Percentiles rank a stretch among this genome's conserved stretches.
These are phyloP conservation scores for Starmerella ratchasimensis DNA, from an alignment of 805 yeast species.

Conservation along the genomic window DNA sequence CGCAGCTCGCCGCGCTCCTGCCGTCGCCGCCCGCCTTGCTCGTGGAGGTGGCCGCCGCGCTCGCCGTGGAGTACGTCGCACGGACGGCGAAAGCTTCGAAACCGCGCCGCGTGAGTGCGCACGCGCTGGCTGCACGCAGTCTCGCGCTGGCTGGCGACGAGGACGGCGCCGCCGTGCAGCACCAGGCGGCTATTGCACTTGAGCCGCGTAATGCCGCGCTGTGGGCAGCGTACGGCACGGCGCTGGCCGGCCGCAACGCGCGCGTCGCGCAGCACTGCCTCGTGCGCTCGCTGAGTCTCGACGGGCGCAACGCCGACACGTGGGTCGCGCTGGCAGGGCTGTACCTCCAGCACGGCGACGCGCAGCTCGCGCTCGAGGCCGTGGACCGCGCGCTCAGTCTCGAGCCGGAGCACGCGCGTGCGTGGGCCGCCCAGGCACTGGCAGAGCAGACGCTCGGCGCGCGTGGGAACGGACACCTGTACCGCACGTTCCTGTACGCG, in stretches of 20 bases:
- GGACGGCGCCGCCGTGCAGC: constrained; percentile 39
- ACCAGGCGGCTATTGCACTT: constrained; percentile 55
- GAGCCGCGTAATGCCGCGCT: constrained; percentile 57
- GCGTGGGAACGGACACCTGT: constrained; percentile 35
- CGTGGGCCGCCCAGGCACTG: constrained; percentile 85
- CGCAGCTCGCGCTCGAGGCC: constrained; percentile 58
- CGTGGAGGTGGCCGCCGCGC: constrained; percentile 1
- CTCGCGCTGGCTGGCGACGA: constrained; percentile 25
- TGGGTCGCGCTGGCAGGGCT: constrained; percentile 79
- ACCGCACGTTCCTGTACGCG: constrained; percentile 57
- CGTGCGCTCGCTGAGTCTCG: constrained; percentile 61
- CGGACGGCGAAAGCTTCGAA: constrained; percentile 13
- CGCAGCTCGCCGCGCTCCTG: too few species aligned
- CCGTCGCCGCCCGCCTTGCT: too few species aligned
- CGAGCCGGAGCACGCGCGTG: constrained; percentile 56
- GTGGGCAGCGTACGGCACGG: constrained; percentile 78
- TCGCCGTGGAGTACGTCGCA: constrained; percentile 6
- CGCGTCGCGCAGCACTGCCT: constrained; percentile 84
- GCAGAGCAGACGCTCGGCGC: constrained; percentile 26
- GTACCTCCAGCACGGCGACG: constrained; percentile 54
- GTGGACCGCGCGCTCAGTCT: constrained; percentile 62
- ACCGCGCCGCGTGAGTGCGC: constrained; percentile 28
- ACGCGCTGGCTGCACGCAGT: constrained; percentile 62
- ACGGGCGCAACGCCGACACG: constrained; percentile 48
- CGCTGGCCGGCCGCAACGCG: constrained; percentile 49